Conservation (phyloP, 75 land plant species). For the Picea sitchensis region DNA sequence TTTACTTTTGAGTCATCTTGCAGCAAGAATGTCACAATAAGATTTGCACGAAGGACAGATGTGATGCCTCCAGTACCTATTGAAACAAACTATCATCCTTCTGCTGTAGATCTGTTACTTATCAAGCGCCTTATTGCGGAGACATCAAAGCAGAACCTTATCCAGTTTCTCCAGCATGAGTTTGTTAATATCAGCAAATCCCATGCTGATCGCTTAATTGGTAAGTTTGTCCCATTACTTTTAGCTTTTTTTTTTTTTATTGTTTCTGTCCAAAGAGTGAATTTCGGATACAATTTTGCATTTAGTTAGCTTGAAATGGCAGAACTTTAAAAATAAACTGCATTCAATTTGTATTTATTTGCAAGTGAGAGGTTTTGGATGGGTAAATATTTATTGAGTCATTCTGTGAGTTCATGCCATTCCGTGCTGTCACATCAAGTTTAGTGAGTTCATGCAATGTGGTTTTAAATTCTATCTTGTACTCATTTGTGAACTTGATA, state of each 20-base stretch:
- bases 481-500: neutral
- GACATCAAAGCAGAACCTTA: conserved; percentile 74
- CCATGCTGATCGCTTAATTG: conserved; percentile 92
- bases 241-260: neutral
- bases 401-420: neutral
- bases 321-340: neutral
- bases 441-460: neutral
- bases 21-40: conserved; percentile 90
- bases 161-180: conserved; percentile 97
- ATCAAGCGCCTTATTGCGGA: conserved; percentile 94
- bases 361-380: neutral
- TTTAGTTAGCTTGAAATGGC: neutral
- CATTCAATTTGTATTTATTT: neutral
- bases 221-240: conserved; percentile 27
- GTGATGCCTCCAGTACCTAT: conserved; percentile 91
- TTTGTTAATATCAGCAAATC: conserved; percentile 84
- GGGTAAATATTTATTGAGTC: neutral
- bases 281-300: neutral
- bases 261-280: neutral
- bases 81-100: conserved; percentile 98
- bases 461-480: neutral
- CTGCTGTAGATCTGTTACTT: conserved; percentile 91
- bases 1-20: conserved; percentile 11
- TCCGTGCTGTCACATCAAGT: neutral
- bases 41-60: conserved; percentile 92